Conservation (phyloP, 306 rosid species). For the Acacia melanoxylon region DNA sequence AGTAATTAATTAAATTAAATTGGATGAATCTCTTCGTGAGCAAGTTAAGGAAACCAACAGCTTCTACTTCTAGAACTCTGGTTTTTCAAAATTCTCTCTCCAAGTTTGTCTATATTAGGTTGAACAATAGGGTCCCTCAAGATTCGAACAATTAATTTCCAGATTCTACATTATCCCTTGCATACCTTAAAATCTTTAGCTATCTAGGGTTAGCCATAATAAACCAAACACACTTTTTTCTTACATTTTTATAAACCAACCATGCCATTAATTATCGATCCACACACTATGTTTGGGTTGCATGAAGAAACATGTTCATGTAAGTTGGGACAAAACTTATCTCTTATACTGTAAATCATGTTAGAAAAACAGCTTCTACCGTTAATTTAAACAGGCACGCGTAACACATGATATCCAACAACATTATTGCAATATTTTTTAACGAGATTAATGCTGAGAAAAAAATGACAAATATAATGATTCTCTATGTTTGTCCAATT, state of each 20-base stretch:
- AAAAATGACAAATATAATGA: background rate
- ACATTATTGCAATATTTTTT: background rate
- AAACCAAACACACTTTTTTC: background rate
- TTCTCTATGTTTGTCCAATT: background rate
- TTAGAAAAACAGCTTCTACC: too few species aligned
- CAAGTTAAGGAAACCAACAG: background rate
- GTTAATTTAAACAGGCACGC: too few species aligned
- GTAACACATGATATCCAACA: background rate
- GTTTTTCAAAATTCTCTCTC: background rate
- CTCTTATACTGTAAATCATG: too few species aligned
- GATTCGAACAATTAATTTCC: background rate
- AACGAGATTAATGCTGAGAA: background rate
- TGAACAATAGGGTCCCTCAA: constrained; percentile 20
- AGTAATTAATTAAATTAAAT: background rate
- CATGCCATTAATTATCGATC: background rate
- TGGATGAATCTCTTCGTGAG: background rate
- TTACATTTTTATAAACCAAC: background rate
- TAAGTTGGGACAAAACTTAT: too few species aligned
- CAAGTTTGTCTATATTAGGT: background rate
- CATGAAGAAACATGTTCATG: too few species aligned
- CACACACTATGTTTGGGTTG: too few species aligned
- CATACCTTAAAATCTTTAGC: background rate
- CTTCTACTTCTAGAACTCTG: background rate
- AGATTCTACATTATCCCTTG: background rate
- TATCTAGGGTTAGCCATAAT: background rate